Evolutionary conservation across 495 filamentous ascomycete genomes (phyloP).

Genomic region (Usnea hakonensis): DNA sequence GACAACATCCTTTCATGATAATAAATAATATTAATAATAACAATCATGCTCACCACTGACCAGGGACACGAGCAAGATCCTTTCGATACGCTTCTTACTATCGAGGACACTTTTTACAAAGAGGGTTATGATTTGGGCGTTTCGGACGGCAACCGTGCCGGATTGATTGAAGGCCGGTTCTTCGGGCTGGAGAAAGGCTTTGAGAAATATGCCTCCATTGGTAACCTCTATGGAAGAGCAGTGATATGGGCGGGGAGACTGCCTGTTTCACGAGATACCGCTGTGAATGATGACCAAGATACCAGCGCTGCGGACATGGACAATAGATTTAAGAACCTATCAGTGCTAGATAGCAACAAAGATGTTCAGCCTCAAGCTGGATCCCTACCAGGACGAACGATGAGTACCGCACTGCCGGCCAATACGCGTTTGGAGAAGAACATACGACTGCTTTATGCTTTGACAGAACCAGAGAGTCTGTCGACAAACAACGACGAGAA

Average conservation of each 20-base stretch:
- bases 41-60: too few species aligned
- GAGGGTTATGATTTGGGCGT: conserved; percentile 72
- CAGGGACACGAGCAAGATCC: conserved; percentile 9
- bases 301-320: not conserved
- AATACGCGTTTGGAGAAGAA: conserved; percentile 67
- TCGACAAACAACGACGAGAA: conserved; percentile 75
- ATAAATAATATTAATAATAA: too few species aligned
- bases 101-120: conserved; percentile 80
- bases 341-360: not conserved
- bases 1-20: not conserved
- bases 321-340: not conserved
- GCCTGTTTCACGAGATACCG: not conserved
- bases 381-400: not conserved
- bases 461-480: conserved; percentile 73
- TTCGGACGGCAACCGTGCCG: conserved; percentile 69
- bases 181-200: conserved; percentile 92
- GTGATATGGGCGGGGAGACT: conserved; percentile 69
- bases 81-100: conserved; percentile 61
- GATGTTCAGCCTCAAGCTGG: not conserved
- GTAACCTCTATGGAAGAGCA: conserved; percentile 71
- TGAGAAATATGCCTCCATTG: conserved; percentile 77
- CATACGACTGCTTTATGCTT: conserved; percentile 58
- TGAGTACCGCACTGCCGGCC: conserved; percentile 38
- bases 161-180: conserved; percentile 76
- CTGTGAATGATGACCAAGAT: not conserved